A percentile compares a stretch with the other conserved stretches of the same genome.
phyloP scores from a whole-genome alignment of 495 filamentous ascomycete species.

The Haplographium delicatum region DNA sequence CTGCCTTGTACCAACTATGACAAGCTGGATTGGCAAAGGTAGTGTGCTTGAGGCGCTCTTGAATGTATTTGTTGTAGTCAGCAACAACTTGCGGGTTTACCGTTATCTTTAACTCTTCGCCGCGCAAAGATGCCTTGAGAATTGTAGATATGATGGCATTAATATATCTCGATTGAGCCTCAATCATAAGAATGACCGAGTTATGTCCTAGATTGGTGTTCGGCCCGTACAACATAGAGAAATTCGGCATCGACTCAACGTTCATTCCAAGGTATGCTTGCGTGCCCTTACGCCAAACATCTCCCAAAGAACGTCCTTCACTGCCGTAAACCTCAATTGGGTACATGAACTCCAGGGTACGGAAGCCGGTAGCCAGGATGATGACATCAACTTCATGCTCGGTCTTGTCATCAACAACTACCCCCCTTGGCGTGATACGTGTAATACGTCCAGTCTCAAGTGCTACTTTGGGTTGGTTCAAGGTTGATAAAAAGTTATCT shows the following conservation, averaged over 20 bases:
- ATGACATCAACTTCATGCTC: constrained; percentile 47
- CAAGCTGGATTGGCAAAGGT: constrained; percentile 51
- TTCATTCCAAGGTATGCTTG: constrained; percentile 42
- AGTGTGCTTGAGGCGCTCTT: constrained; percentile 34
- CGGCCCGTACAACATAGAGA: constrained; percentile 50
- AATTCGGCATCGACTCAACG: constrained; percentile 48
- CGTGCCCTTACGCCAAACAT: constrained; percentile 46
- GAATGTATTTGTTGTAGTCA: constrained; percentile 42
- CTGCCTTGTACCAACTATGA: constrained; percentile 52
- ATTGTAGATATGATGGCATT: constrained; percentile 37
- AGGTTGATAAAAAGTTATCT: constrained; percentile 50
- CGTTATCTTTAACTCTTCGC: constrained; percentile 34
- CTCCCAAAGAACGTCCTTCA: constrained; percentile 34
- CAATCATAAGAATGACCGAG: constrained; percentile 56
- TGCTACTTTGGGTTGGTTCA: constrained; percentile 37
- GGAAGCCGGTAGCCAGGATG: constrained; percentile 52
- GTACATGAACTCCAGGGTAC: constrained; percentile 48
- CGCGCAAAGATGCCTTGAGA: constrained; percentile 31
- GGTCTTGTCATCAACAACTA: constrained; percentile 37
- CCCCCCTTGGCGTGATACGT: constrained; percentile 36
- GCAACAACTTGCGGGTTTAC: constrained; percentile 33
- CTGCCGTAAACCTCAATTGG: constrained; percentile 47
- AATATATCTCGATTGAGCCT: constrained; percentile 50
- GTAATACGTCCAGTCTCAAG: constrained; percentile 45
- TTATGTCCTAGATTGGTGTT: constrained; percentile 53